phyloP scores from a whole-genome alignment of 495 filamentous ascomycete genomes.

The Penicillium fimorum region DNA sequence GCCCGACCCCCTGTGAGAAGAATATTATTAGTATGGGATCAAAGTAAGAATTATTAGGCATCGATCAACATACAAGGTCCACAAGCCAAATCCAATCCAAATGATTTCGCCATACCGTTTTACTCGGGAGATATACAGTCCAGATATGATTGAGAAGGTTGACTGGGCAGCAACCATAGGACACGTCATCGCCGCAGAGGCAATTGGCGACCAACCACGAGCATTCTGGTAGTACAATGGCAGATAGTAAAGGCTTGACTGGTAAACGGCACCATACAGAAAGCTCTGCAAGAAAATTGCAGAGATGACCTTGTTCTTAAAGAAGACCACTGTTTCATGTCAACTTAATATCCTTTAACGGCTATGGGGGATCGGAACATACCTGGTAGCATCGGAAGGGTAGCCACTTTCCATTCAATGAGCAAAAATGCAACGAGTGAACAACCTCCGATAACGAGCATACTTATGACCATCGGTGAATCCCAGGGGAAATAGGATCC shows the following conservation, averaged over 20 bases:
- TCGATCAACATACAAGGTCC: constrained; percentile 45
- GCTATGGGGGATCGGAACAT: constrained; percentile 17
- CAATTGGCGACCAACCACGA: constrained; percentile 48
- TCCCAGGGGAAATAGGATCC: constrained; percentile 60
- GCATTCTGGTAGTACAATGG: constrained; percentile 56
- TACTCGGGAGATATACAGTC: constrained; percentile 55
- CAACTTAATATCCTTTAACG: constrained; percentile 11
- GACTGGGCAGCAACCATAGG: constrained; percentile 56
- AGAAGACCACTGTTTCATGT: constrained; percentile 46
- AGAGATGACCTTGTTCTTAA: constrained; percentile 51
- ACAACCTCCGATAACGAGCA: constrained; percentile 54
- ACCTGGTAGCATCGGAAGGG: constrained; percentile 61
- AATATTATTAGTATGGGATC: not conserved
- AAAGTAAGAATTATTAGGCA: not conserved
- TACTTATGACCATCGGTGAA: constrained; percentile 60
- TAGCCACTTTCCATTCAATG: constrained; percentile 57
- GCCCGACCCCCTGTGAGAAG: constrained; percentile 43
- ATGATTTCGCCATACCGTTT: constrained; percentile 60
- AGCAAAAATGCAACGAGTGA: constrained; percentile 50
- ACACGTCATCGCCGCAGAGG: constrained; percentile 49
- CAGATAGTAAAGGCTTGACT: constrained; percentile 54
- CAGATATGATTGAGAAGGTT: constrained; percentile 50
- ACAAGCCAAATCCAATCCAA: constrained; percentile 53
- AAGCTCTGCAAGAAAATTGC: constrained; percentile 60
- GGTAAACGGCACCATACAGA: constrained; percentile 58